Base-by-base conservation (phyloP, 2,329 filamentous ascomycete species). In the Lasiodiplodia gonubiensis region DNA sequence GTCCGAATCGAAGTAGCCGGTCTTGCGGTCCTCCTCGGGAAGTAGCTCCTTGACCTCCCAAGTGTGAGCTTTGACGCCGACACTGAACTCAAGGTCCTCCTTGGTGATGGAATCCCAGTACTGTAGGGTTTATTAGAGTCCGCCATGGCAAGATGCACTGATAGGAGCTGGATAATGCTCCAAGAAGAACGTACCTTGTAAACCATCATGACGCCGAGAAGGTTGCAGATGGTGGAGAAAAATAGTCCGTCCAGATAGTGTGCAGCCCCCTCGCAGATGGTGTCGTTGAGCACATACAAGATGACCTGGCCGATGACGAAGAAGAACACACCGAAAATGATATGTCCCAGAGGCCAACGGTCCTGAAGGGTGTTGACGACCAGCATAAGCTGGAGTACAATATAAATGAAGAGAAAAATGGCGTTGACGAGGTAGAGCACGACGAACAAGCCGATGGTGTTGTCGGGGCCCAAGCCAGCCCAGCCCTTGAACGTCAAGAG, bases 61-160 rank as follows among this genome's bases (percentile, higher is more conserved):
- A 79, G 95, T 97, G 82, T 97, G 96, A 81, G 92, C 91, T 79
- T 94, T 92, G 68, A 93, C 93, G 71, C 94, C 94, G 60, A 99
- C 95, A 2, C 93, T 97, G 81, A 99, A 99, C 78, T 99, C 95
- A 71, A 99, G 90, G 79, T 99, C 95, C 81, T 99, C 95, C 76
- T 92, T 93, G 25, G 95, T 99, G 79, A 99, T 99, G 18, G 94
- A 97, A 77, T 99, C 95, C 95, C 95, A 99, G 84, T 97, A 99
- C 93, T 95, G 68, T 23, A 12, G 23, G 8, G 21, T 25, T 69
- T 68, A 67, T 70, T 70, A 67, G 60, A 35, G 27, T 21, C 14
- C 49, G 39, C 25, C 1, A 14, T 46, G 18, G 42, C n/a, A 46
- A 8, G 30, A 33, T 33, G 30, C 10, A 33, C 30, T 33, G 30